A percentile compares a stretch with the other conserved stretches of the same genome.
phyloP scores from a whole-genome alignment of 1,139 yeast species.

The Sugiyamaella pinicola region DNA sequence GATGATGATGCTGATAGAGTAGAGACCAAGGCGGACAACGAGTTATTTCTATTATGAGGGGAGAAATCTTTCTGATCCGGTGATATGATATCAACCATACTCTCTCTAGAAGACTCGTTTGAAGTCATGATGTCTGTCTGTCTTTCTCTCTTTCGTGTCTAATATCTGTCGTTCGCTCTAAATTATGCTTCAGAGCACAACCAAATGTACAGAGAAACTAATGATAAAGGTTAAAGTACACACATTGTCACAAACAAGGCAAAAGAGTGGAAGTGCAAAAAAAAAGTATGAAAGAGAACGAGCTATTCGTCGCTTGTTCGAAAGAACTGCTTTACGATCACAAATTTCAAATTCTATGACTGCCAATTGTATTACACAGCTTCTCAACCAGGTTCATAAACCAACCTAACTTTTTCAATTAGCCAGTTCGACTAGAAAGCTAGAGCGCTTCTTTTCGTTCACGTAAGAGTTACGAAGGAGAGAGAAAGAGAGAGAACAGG shows the following conservation, averaged over 20 bases:
- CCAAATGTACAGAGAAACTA: constrained; percentile 16
- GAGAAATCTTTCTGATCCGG: constrained; percentile 2
- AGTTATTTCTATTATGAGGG: constrained; percentile 17
- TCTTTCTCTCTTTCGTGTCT: not conserved
- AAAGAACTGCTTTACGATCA: not conserved
- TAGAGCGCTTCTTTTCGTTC: too few species aligned
- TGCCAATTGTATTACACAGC: too few species aligned
- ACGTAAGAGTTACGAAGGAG: too few species aligned
- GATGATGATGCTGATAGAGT: constrained; percentile 39
- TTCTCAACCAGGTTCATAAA: too few species aligned
- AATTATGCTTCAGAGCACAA: constrained; percentile 18
- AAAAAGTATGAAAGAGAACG: not conserved
- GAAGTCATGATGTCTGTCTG: not conserved
- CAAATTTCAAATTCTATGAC: too few species aligned
- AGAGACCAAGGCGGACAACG: constrained; percentile 34
- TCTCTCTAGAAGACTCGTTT: not conserved
- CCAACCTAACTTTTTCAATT: too few species aligned
- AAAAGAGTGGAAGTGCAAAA: not conserved
- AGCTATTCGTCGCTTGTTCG: not conserved
- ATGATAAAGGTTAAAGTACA: constrained; percentile 10
- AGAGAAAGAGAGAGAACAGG: too few species aligned
- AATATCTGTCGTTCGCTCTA: not conserved
- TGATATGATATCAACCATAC: not conserved
- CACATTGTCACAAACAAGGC: constrained; percentile 14
- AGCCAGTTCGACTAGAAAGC: too few species aligned